Base-by-base conservation (phyloP, 768 basidiomycete species). In the Suillus subalutaceus region DNA sequence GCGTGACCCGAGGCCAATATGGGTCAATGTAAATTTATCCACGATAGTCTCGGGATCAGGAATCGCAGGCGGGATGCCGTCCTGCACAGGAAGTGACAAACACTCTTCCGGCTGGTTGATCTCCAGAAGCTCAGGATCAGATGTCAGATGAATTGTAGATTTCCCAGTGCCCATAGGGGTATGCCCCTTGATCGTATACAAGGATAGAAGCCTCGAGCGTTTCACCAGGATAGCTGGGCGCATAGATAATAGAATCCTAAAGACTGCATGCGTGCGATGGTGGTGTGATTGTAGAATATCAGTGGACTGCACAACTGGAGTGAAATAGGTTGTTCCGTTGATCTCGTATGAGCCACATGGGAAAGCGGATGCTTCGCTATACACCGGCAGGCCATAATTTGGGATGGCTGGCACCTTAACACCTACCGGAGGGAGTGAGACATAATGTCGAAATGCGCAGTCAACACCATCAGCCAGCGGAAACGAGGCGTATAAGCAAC, bases 1-100 rank as follows among this genome's bases (percentile, higher is more conserved):
- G 79, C 76, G 48, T 83, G 81, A 6, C 82, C 81, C 2, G 76
- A 30, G 79, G 76, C 10, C 69, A 70, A 67, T 79, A 79, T 15
- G 81, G 2, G 50, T 43, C n/a, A 26, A 62, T 62, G 61, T 62
- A 5, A 48, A 52, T 26, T 43, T 59, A 35, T 58, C 64, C 6
- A 23, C 35, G 16, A 50, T 40, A 20, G 46, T 61, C 38, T 5
- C 18, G 13, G 5, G 44, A 26, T 30, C 55, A 41, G 62, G 56
- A 20, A 23, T 63, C n/a, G 15, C 10, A 40, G 8, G 20, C 7
- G 13, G 23, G 10, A 30, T 40, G 18, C 6, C 15, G 9, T 12
- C 15, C 15, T 26, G 40, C 16, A 58, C 38, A 30, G 15, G 40
- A 41, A 41, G 18, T 6, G 40, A 59, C 3, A 10, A 30, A 26